Evolutionary conservation across 208 protist genomes (phyloP).

Genomic region (Wallacemonas sp.): DNA sequence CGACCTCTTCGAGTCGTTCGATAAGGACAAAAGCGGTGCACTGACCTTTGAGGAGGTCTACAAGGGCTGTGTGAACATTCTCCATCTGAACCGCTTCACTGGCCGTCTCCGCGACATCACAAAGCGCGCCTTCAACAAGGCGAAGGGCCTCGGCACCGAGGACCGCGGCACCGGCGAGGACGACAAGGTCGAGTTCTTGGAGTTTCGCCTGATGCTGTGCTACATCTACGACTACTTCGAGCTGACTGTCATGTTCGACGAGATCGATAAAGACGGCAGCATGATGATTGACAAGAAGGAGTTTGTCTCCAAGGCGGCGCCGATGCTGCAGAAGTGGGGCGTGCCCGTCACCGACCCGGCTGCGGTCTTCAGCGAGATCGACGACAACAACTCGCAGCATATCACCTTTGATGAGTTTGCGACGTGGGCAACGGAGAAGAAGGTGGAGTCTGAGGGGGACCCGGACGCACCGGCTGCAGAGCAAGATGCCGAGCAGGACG

Average conservation of each 20-base stretch:
- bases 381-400: conserved; percentile 33
- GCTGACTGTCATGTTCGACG: conserved; percentile 57
- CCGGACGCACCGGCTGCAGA: background rate
- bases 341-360: conserved; percentile 22
- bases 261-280: conserved; percentile 46
- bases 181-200: conserved; percentile 39
- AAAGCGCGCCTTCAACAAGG: conserved; percentile 48
- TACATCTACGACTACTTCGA: conserved; percentile 16
- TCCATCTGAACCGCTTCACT: conserved; percentile 29
- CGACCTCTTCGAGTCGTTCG: conserved; percentile 23
- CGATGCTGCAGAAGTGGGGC: conserved; percentile 37
- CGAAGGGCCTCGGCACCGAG: conserved; percentile 25
- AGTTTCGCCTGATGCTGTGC: conserved; percentile 51
- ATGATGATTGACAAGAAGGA: conserved; percentile 38
- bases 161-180: conserved; percentile 13
- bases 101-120: conserved; percentile 22
- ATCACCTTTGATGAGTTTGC: conserved; percentile 58
- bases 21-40: background rate
- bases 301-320: conserved; percentile 32
- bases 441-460: conserved; percentile 18
- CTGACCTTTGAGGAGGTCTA: conserved; percentile 24
- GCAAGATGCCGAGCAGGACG: background rate
- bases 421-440: conserved; percentile 29
- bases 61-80: conserved; percentile 20
- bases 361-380: conserved; percentile 39